phyloP scores from a whole-genome alignment of 805 yeast species.

The Blastobotrys robertii region DNA sequence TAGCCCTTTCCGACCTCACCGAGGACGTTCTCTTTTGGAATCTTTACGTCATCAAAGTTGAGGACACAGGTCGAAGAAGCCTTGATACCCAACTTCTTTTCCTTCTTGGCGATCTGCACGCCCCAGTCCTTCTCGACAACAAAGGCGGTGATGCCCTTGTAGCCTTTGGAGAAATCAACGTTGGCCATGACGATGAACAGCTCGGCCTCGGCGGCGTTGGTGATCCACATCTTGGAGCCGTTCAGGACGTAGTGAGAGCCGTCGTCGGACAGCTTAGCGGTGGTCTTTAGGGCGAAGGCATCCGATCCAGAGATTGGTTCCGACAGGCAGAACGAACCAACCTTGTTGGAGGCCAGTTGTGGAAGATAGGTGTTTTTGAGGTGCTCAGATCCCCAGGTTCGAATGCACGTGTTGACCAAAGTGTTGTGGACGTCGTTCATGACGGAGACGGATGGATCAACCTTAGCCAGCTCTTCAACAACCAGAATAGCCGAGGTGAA shows the following conservation, averaged over 20 bases:
- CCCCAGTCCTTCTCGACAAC: conserved; percentile 34
- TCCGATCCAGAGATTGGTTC: conserved; percentile 36
- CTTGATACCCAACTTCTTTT: conserved; percentile 34
- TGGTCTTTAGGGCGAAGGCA: conserved; percentile 34
- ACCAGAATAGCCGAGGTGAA: conserved; percentile 37
- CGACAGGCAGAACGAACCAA: conserved; percentile 33
- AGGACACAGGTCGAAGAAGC: conserved; percentile 36
- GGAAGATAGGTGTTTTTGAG: conserved; percentile 33
- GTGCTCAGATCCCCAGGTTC: conserved; percentile 30
- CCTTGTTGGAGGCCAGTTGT: conserved; percentile 26
- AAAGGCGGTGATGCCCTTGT: conserved; percentile 36
- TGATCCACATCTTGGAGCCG: conserved; percentile 39
- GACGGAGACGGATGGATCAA: conserved; percentile 34
- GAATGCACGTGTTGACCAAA: conserved; percentile 33
- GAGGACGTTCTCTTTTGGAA: conserved; percentile 33
- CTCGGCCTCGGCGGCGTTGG: conserved; percentile 36
- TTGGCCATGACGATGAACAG: conserved; percentile 33
- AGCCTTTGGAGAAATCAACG: conserved; percentile 33
- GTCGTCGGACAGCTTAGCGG: conserved; percentile 30
- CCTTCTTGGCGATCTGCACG: conserved; percentile 34
- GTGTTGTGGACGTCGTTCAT: conserved; percentile 39
- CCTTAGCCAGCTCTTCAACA: conserved; percentile 36
- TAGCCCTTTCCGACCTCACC: conserved; percentile 37
- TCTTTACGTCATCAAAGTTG: conserved; percentile 31
- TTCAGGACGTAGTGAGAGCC: conserved; percentile 29